Evolutionary conservation across 257 asterid genomes (phyloP).

Genomic region (Forsythia suspensa): DNA sequence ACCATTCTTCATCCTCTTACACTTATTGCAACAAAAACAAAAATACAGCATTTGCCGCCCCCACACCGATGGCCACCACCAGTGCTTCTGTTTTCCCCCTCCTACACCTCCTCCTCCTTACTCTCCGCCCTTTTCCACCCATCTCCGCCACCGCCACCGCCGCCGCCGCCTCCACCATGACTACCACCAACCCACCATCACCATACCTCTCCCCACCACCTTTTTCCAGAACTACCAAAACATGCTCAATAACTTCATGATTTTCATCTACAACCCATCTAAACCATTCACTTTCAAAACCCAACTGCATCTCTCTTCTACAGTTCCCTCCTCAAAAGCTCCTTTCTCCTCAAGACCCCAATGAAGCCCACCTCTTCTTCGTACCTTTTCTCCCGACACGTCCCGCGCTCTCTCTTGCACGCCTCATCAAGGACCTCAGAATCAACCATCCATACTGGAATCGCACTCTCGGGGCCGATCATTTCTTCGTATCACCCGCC

Average conservation of each 20-base stretch:
- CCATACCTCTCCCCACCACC: constrained; percentile 68
- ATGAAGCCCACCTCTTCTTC: constrained; percentile 76
- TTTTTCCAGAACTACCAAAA: constrained; percentile 55
- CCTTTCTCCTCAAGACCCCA: constrained; percentile 52
- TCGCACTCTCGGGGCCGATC: constrained; percentile 93
- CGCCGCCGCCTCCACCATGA: too few relatives aligned
- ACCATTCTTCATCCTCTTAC: neutral
- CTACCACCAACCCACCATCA: constrained; percentile 31
- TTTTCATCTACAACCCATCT: constrained; percentile 61
- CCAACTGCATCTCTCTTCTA: constrained; percentile 59
- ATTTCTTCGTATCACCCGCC: constrained; percentile 59
- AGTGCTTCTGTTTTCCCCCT: constrained; percentile 4
- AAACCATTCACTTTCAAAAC: constrained; percentile 37
- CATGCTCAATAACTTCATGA: constrained; percentile 61
- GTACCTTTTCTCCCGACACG: constrained; percentile 63
- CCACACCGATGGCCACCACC: constrained; percentile 36
- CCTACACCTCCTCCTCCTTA: constrained; percentile 11
- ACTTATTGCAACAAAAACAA: neutral
- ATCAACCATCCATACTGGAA: constrained; percentile 68
- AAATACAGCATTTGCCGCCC: neutral
- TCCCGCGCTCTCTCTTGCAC: constrained; percentile 69
- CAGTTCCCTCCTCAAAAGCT: constrained; percentile 55
- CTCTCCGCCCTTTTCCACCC: too few relatives aligned
- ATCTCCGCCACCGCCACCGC: too few relatives aligned
- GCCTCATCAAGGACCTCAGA: constrained; percentile 59